A percentile compares a stretch with the other conserved stretches of the same genome.
Evolutionary conservation across 164 flowering plant genomes (phyloP).

Genomic region (Nymphaea colorata): DNA sequence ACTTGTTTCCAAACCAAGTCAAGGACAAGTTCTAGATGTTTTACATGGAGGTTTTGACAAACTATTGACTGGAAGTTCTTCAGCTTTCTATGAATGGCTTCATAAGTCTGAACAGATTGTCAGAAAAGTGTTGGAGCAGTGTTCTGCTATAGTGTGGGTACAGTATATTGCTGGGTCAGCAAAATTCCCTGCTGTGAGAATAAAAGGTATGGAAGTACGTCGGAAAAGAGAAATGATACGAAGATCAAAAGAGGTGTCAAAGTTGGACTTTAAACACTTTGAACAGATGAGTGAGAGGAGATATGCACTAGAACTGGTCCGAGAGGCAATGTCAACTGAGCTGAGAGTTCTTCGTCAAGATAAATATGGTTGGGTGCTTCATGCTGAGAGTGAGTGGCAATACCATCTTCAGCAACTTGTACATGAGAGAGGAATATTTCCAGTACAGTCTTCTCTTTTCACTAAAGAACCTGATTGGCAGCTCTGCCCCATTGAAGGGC

Average conservation of each 20-base stretch:
- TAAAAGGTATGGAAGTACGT: conserved; percentile 90
- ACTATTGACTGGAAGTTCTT: conserved; percentile 54
- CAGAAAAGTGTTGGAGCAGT: conserved; percentile 76
- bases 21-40: conserved; percentile 72
- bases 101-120: conserved; percentile 55
- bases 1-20: conserved; percentile 83
- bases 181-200: conserved; percentile 90
- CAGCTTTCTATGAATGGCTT: conserved; percentile 76
- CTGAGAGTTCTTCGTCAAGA: conserved; percentile 92
- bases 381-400: conserved; percentile 99
- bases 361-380: conserved; percentile 99
- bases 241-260: conserved; percentile 56
- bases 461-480: conserved; percentile 81
- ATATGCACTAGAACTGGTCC: conserved; percentile 80
- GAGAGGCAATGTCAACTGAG: conserved; percentile 92
- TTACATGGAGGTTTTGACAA: conserved; percentile 94
- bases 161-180: conserved; percentile 84
- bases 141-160: conserved; percentile 93
- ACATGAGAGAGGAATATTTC: conserved; percentile 91
- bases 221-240: conserved; percentile 78
- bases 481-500: conserved; percentile 99
- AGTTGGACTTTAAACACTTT: conserved; percentile 61
- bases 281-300: conserved; percentile 89
- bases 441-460: conserved; percentile 30
- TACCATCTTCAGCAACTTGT: conserved; percentile 91